phyloP scores from a whole-genome alignment of 2,329 filamentous ascomycete genomes.

The Fusarium clavum region DNA sequence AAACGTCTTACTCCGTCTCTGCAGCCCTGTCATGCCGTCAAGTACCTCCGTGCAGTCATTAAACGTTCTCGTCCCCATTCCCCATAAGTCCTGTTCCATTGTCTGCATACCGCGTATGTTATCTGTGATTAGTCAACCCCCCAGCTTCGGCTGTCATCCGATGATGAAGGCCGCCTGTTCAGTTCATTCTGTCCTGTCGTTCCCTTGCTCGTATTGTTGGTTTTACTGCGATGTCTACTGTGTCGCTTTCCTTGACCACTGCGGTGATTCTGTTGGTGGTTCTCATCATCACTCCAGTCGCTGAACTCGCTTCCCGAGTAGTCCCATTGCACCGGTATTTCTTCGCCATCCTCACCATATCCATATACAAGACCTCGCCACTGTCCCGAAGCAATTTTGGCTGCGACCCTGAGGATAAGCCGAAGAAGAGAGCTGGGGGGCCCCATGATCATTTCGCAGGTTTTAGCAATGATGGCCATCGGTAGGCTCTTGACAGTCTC shows the following conservation, averaged over 20 bases:
- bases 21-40: not conserved
- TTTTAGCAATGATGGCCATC: slow-evolving; percentile 77
- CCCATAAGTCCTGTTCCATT: not conserved
- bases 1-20: slow-evolving; percentile 13
- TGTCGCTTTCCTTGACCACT: slow-evolving; percentile 24
- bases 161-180: slow-evolving; percentile 34
- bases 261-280: slow-evolving; percentile 27
- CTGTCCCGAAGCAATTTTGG: slow-evolving; percentile 74
- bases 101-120: not conserved
- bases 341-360: slow-evolving; percentile 63
- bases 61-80: slow-evolving; percentile 8
- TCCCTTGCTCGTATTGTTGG: not conserved
- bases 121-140: slow-evolving; percentile 38
- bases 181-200: slow-evolving; percentile 1
- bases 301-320: slow-evolving; percentile 68
- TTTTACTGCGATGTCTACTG: slow-evolving; percentile 23
- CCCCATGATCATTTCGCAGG: slow-evolving; percentile 79
- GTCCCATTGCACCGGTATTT: slow-evolving; percentile 70
- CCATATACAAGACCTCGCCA: slow-evolving; percentile 71
- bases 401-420: slow-evolving; percentile 84
- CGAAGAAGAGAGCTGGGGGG: slow-evolving; percentile 83
- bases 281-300: slow-evolving; percentile 68
- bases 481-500: slow-evolving; percentile 43
- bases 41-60: slow-evolving; percentile 8
- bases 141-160: slow-evolving; percentile 45